Conservation (phyloP, 768 basidiomycete species). For the Tricholomella constricta region DNA sequence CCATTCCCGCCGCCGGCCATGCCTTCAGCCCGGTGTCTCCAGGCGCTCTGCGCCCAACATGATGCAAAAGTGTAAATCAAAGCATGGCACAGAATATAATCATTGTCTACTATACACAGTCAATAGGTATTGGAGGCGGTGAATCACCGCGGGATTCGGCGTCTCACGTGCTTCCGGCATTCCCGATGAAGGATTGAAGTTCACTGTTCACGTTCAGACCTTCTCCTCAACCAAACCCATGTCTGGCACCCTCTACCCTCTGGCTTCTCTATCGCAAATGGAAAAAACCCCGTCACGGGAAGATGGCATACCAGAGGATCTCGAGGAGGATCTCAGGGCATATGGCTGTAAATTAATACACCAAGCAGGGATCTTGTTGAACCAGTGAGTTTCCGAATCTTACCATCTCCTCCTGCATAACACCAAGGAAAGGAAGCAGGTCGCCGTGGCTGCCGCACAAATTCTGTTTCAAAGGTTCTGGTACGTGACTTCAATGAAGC, state of each 20-base stretch:
- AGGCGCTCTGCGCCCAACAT: no score
- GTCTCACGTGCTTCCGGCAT: no score
- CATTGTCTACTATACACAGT: no score
- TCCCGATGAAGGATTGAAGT: no score
- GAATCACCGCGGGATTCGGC: no score
- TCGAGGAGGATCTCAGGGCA: conserved; percentile 88
- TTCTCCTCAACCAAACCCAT: conserved; percentile 26
- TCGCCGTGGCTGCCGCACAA: conserved; percentile 95
- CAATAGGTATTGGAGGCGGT: no score
- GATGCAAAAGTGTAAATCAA: no score
- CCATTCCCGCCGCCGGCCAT: no score
- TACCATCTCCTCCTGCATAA: conserved; percentile 3
- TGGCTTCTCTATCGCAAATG: conserved; percentile 82
- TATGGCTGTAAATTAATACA: conserved; percentile 95
- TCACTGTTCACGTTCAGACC: no score
- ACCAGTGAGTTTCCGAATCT: conserved; percentile 61
- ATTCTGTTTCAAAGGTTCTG: conserved; percentile 97
- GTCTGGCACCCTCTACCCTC: conserved; percentile 66
- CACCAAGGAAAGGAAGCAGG: conserved; percentile 73
- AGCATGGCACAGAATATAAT: no score
- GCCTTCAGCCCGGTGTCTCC: no score
- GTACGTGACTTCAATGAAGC: conserved; percentile 93
- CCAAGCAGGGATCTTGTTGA: conserved; percentile 88
- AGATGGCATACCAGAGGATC: conserved; percentile 77
- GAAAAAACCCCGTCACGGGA: conserved; percentile 75